Conservation (phyloP, 1,284 basidiomycete species). For the Hypsizygus ulmarius region DNA sequence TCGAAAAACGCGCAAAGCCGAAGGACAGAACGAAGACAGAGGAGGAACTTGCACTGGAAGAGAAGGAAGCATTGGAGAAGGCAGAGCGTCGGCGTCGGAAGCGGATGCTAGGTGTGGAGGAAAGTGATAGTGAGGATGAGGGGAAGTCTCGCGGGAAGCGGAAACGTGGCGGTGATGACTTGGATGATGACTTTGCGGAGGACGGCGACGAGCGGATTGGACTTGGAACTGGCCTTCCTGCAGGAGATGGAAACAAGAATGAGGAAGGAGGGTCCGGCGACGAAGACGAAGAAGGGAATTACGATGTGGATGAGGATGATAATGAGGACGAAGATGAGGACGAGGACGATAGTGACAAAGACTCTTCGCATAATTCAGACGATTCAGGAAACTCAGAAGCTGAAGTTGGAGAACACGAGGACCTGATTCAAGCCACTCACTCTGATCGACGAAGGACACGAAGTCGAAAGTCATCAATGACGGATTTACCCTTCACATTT, state of each 20-base stretch:
- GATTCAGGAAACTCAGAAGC: slow-evolving; percentile 23
- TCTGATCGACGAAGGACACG: slow-evolving; percentile 29
- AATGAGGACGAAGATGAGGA: slow-evolving; percentile 32
- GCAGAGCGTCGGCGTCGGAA: slow-evolving; percentile 79
- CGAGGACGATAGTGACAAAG: slow-evolving; percentile 35
- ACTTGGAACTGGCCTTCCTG: slow-evolving; percentile 48
- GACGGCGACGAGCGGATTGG: slow-evolving; percentile 43
- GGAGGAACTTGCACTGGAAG: slow-evolving; percentile 88
- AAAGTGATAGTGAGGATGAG: slow-evolving; percentile 59
- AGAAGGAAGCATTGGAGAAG: slow-evolving; percentile 83
- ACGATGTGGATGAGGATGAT: slow-evolving; percentile 36
- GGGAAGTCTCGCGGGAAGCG: slow-evolving; percentile 46
- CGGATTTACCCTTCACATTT: slow-evolving; percentile 90
- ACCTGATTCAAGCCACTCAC: slow-evolving; percentile 32
- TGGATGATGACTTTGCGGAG: slow-evolving; percentile 87
- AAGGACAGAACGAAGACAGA: slow-evolving; percentile 97
- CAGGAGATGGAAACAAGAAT: slow-evolving; percentile 28
- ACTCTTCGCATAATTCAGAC: slow-evolving; percentile 41
- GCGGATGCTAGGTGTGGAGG: slow-evolving; percentile 86
- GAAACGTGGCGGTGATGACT: slow-evolving; percentile 73
- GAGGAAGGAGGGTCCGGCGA: slow-evolving; percentile 3
- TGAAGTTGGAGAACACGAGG: slow-evolving; percentile 41
- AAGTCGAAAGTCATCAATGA: slow-evolving; percentile 25
- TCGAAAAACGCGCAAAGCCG: slow-evolving; percentile 91
- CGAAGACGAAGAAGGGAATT: slow-evolving; percentile 13